Percentiles rank a stretch among this genome's conserved stretches.
These are phyloP conservation scores for Verticillium tricorpus DNA, from an alignment of 2,329 filamentous ascomycete genomes.

Conservation along the genomic window DNA sequence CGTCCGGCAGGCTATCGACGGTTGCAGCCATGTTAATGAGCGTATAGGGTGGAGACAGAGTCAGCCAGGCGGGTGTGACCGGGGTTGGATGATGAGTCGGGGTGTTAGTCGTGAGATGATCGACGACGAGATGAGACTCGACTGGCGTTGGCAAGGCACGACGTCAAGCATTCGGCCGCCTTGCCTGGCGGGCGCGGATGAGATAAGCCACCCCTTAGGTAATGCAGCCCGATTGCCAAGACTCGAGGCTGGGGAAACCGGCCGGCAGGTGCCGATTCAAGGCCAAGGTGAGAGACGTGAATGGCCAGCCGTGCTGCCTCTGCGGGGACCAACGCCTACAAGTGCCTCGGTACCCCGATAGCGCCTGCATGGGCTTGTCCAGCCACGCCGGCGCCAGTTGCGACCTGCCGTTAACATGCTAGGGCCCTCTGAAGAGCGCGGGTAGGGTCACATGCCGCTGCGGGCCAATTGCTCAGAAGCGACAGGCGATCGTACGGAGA, in stretches of 20 bases:
- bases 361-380: neutral
- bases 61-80: neutral
- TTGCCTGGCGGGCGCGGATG: neutral
- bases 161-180: neutral
- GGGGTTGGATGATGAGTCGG: neutral
- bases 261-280: neutral
- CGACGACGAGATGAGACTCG: neutral
- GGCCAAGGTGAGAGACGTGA: neutral
- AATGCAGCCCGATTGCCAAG: neutral
- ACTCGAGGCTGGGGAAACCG: neutral
- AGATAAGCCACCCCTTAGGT: neutral
- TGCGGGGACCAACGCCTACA: neutral
- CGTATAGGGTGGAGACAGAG: neutral
- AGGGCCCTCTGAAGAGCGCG: neutral
- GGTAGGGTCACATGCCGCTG: neutral
- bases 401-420: neutral
- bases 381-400: neutral
- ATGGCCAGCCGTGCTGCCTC: neutral
- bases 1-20: constrained; percentile 30
- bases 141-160: neutral
- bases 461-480: neutral
- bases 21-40: constrained; percentile 24
- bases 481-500: neutral
- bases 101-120: neutral
- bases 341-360: neutral